Evolutionary conservation across 371 early-diverging fungal species (phyloP).

Genomic region (Circinella minor): DNA sequence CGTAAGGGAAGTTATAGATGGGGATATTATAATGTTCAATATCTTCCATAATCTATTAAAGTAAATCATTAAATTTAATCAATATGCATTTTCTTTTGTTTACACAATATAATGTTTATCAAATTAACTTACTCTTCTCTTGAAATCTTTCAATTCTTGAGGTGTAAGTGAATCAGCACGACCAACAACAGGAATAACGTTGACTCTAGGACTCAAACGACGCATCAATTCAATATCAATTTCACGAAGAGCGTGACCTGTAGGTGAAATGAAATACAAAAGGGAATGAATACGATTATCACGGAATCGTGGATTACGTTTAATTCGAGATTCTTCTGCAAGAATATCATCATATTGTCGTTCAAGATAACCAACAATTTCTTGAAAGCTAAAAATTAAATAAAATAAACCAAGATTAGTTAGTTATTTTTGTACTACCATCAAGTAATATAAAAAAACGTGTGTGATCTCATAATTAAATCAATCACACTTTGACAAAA

Average conservation of each 20-base stretch:
- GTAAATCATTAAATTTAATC: background rate
- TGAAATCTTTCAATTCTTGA: conserved; percentile 78
- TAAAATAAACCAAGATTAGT: background rate
- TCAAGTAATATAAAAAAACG: too few relatives aligned
- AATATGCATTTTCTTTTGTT: background rate
- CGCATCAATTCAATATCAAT: conserved; percentile 98
- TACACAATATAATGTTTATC: background rate
- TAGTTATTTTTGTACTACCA: background rate
- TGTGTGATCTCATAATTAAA: too few relatives aligned
- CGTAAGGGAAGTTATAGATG: conserved; percentile 84
- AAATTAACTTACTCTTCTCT: conserved; percentile 68
- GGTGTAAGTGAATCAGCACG: conserved; percentile 81
- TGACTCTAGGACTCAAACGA: conserved; percentile 88
- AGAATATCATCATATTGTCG: conserved; percentile 95
- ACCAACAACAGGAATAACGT: conserved; percentile 93
- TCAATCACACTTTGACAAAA: background rate
- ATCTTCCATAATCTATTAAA: conserved; percentile 82
- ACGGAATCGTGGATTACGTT: conserved; percentile 96
- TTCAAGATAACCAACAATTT: conserved; percentile 94
- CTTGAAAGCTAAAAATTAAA: conserved; percentile 59
- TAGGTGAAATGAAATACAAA: conserved; percentile 97
- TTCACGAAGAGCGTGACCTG: conserved; percentile 96
- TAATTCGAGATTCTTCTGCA: conserved; percentile 91
- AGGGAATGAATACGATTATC: conserved; percentile 98
- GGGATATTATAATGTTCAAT: conserved; percentile 93